These are phyloP conservation scores for Trametes cingulata DNA, from an alignment of 768 basidiomycete genomes.

Conservation along the genomic window DNA sequence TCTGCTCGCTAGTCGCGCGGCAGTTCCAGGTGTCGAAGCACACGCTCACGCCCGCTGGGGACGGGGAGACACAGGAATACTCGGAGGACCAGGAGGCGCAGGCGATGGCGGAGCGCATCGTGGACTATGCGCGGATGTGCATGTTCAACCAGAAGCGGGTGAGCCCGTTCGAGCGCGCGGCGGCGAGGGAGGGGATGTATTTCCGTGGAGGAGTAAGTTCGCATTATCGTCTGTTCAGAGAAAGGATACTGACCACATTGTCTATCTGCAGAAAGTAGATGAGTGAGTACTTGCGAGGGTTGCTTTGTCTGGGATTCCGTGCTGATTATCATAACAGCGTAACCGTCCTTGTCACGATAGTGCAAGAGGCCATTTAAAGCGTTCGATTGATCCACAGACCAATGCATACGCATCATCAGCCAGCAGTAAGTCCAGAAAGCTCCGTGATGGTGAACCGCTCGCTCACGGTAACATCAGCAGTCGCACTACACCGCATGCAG, in stretches of 20 bases:
- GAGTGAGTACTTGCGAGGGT: conserved; percentile 51
- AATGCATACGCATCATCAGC: no score
- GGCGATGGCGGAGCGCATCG: conserved; percentile 68
- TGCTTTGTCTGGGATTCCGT: conserved; percentile 11
- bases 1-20: conserved; percentile 67
- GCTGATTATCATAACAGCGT: conserved; percentile 46
- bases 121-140: conserved; percentile 66
- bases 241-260: conserved; percentile 2
- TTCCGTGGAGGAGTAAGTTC: conserved; percentile 73
- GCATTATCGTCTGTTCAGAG: neutral
- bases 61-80: conserved; percentile 24
- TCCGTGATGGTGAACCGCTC: no score
- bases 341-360: conserved; percentile 67
- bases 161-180: conserved; percentile 76
- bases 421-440: neutral
- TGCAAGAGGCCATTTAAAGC: conserved; percentile 59
- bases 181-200: conserved; percentile 61
- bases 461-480: neutral
- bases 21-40: conserved; percentile 21
- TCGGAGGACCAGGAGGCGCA: conserved; percentile 66
- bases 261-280: conserved; percentile 67
- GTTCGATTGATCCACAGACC: no score
- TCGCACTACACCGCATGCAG: neutral
- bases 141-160: conserved; percentile 66
- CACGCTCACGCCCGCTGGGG: conserved; percentile 7